A percentile compares a stretch with the other conserved stretches of the same genome.
Conservation (phyloP, 2,329 filamentous ascomycete species). For the Ascochyta rabiei region DNA sequence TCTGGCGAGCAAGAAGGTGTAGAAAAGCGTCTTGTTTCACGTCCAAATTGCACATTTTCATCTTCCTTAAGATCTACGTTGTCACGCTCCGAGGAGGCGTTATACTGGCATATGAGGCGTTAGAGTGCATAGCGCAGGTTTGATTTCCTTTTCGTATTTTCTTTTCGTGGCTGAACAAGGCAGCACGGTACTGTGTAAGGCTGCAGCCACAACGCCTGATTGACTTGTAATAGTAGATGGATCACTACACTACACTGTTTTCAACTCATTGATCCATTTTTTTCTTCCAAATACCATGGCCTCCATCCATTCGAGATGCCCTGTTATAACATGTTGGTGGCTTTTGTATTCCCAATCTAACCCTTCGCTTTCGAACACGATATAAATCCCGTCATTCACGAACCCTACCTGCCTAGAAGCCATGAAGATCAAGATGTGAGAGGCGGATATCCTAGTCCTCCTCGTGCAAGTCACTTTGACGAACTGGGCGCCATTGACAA, state of each 20-base stretch:
- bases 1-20: constrained; percentile 52
- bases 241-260: constrained; percentile 11
- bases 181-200: not conserved
- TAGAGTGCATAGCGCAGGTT: constrained; percentile 22
- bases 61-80: constrained; percentile 13
- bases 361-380: too few relatives aligned
- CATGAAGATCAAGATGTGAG: too few relatives aligned
- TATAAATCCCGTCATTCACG: too few relatives aligned
- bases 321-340: too few relatives aligned
- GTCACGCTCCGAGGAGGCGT: constrained; percentile 1
- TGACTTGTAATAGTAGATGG: constrained; percentile 30
- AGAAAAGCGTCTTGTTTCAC: constrained; percentile 3
- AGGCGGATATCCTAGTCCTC: too few relatives aligned
- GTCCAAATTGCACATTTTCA: constrained; percentile 15
- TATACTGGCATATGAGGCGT: constrained; percentile 33
- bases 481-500: too few relatives aligned
- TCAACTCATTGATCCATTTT: not conserved
- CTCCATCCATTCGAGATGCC: too few relatives aligned
- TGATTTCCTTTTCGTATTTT: constrained; percentile 13
- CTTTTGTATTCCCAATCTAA: too few relatives aligned
- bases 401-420: too few relatives aligned
- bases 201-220: constrained; percentile 4
- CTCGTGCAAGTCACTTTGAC: too few relatives aligned
- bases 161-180: constrained; percentile 3
- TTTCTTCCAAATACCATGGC: too few relatives aligned